Evolutionary conservation across 2,329 filamentous ascomycete species (phyloP).

Genomic region (Trichophyton benhamiae): DNA sequence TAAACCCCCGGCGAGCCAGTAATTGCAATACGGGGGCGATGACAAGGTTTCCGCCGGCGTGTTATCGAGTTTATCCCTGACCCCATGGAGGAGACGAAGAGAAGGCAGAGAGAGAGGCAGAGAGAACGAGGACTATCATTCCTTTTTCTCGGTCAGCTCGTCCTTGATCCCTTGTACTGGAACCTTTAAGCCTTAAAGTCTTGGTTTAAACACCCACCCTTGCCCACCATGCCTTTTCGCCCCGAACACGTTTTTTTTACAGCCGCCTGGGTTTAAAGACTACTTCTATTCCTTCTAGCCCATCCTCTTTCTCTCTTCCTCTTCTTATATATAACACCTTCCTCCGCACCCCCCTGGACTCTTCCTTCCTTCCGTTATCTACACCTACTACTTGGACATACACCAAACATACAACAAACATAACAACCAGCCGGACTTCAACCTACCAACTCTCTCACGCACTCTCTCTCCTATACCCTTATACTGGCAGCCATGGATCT

Average conservation of each 20-base stretch:
- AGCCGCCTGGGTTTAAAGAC: neutral
- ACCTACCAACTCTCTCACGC: neutral
- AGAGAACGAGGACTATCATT: neutral
- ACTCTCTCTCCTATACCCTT: neutral
- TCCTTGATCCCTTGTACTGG: conserved; percentile 6
- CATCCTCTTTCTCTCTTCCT: neutral
- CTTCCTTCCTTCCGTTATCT: too few relatives aligned
- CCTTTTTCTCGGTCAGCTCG: conserved; percentile 1
- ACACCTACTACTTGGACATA: too few relatives aligned
- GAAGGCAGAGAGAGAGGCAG: neutral
- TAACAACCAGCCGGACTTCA: too few relatives aligned
- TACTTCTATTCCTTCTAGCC: conserved; percentile 3
- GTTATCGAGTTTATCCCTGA: conserved; percentile 1
- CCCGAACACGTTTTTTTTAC: neutral
- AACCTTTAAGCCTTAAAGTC: conserved; percentile 5
- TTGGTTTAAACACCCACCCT: conserved; percentile 4
- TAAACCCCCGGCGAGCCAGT: neutral
- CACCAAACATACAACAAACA: too few relatives aligned
- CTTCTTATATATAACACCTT: neutral
- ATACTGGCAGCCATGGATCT: conserved; percentile 8
- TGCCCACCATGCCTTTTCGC: neutral
- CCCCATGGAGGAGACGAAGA: neutral
- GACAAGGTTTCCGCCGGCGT: neutral
- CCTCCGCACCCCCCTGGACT: neutral
- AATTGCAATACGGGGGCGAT: conserved; percentile 1